Evolutionary conservation across 1,284 basidiomycete species (phyloP).

Genomic region (Cryptococcus neoformans): DNA sequence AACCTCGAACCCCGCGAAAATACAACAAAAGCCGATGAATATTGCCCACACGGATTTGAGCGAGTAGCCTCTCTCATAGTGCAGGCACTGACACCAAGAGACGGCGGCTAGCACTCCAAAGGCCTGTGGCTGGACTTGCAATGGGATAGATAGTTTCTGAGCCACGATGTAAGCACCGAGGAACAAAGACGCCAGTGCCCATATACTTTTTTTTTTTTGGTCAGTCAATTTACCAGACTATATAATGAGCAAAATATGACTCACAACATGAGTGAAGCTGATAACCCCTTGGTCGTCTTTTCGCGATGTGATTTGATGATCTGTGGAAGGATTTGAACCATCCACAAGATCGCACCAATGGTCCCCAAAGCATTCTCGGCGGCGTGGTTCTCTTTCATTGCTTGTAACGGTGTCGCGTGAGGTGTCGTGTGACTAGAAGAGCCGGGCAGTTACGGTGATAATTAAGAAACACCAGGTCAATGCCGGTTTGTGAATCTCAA

Average conservation of each 20-base stretch:
- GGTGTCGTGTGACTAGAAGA: constrained; percentile 11
- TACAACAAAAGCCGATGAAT: constrained; percentile 46
- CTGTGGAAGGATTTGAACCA: constrained; percentile 62
- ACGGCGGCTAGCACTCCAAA: constrained; percentile 62
- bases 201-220: constrained; percentile 48
- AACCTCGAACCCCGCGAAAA: constrained; percentile 60
- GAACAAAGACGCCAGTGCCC: constrained; percentile 62
- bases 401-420: too few relatives aligned
- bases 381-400: constrained; percentile 10
- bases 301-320: constrained; percentile 64
- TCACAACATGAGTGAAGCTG: constrained; percentile 63
- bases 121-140: constrained; percentile 66
- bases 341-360: constrained; percentile 53
- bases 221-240: neutral
- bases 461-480: too few relatives aligned
- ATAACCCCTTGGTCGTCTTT: constrained; percentile 70
- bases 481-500: too few relatives aligned
- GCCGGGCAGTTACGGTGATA: too few relatives aligned
- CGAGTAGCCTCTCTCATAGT: constrained; percentile 53
- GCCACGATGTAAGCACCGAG: constrained; percentile 70
- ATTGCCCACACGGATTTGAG: constrained; percentile 50
- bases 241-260: constrained; percentile 8
- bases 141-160: constrained; percentile 67
- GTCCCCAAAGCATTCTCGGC: constrained; percentile 61
- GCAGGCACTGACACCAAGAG: constrained; percentile 65